These are phyloP conservation scores for Exophiala sideris DNA, from an alignment of 2,329 filamentous ascomycete species.

Conservation along the genomic window DNA sequence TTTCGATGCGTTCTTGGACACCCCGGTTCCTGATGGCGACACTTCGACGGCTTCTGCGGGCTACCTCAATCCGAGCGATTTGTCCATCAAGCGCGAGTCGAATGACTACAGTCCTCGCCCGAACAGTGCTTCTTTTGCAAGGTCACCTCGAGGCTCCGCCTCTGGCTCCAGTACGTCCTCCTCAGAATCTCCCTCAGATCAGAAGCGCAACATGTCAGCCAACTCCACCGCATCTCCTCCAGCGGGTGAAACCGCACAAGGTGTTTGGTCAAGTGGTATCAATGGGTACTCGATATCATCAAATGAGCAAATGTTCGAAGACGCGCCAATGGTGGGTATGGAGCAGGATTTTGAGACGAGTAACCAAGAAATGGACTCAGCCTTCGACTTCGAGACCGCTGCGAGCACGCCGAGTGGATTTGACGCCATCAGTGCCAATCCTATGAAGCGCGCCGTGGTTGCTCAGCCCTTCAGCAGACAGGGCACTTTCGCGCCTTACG, in stretches of 20 bases:
- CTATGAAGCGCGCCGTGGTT: constrained; percentile 24
- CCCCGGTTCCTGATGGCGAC: constrained; percentile 33
- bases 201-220: constrained; percentile 40
- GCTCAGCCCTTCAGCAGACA: constrained; percentile 13
- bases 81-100: constrained; percentile 23
- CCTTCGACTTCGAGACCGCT: constrained; percentile 48
- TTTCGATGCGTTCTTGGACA: constrained; percentile 42
- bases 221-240: constrained; percentile 40
- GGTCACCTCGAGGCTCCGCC: constrained; percentile 43
- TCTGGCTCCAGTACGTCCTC: constrained; percentile 44
- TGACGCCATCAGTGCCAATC: constrained; percentile 33
- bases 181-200: constrained; percentile 41
- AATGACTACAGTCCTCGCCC: constrained; percentile 30
- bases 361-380: constrained; percentile 47
- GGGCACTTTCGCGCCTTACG: constrained; percentile 13
- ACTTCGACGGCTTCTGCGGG: constrained; percentile 30
- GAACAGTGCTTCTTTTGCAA: constrained; percentile 29
- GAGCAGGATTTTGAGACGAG: constrained; percentile 43
- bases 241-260: constrained; percentile 35
- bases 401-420: constrained; percentile 45
- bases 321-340: constrained; percentile 35
- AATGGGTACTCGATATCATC: constrained; percentile 36
- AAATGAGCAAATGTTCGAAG: constrained; percentile 41
- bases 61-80: constrained; percentile 30
- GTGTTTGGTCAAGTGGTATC: constrained; percentile 28